A percentile compares a stretch with the other conserved stretches of the same genome.
Conservation (phyloP, 1,284 basidiomycete species). For the Ustilago trichophora region DNA sequence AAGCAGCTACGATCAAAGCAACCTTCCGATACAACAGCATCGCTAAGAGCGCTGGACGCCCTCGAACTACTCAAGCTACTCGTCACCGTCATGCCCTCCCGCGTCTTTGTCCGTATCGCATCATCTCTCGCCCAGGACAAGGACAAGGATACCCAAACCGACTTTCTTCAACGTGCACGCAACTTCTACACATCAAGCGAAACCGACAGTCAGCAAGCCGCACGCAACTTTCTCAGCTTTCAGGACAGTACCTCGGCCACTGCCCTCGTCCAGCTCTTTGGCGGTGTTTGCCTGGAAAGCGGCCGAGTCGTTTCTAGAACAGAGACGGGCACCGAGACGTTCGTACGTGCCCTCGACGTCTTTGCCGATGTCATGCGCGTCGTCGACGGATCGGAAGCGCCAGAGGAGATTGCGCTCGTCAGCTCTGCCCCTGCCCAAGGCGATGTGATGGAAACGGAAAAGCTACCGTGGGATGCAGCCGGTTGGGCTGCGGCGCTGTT, state of each 20-base stretch:
- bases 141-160: not conserved
- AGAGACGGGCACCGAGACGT: conserved; percentile 11
- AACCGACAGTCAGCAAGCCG: conserved; percentile 45
- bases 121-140: not conserved
- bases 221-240: conserved; percentile 36
- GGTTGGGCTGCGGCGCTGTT: conserved; percentile 26
- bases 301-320: not conserved
- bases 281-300: conserved; percentile 15
- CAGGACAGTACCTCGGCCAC: conserved; percentile 28
- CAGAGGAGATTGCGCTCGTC: conserved; percentile 27
- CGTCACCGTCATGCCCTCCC: conserved; percentile 47
- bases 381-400: conserved; percentile 29
- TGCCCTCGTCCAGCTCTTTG: conserved; percentile 26
- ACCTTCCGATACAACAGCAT: not conserved
- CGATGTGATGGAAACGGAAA: conserved; percentile 3
- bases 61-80: conserved; percentile 48
- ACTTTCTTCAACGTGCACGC: conserved; percentile 36
- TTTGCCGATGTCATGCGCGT: conserved; percentile 45
- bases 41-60: conserved; percentile 19
- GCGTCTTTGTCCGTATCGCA: conserved; percentile 48
- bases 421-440: not conserved
- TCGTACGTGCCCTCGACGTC: conserved; percentile 40
- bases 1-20: not conserved
- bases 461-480: conserved; percentile 32
- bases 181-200: conserved; percentile 42